A percentile compares a stretch with the other conserved stretches of the same genome.
These are phyloP conservation scores for Francoa sonchifolia DNA, from an alignment of 441 rosid genomes.

Conservation along the genomic window DNA sequence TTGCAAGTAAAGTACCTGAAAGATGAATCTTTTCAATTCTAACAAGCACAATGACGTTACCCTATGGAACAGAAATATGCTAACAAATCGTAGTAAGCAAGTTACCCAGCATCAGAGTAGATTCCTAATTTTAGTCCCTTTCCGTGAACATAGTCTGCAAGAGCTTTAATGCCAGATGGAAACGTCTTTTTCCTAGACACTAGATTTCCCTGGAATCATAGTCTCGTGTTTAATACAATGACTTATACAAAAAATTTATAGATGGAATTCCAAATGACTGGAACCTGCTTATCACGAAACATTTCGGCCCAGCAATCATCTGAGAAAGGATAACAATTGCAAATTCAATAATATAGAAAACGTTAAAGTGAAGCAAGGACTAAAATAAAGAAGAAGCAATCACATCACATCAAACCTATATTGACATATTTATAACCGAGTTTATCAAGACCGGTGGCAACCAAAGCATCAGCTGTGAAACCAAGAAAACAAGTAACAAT, in stretches of 20 bases:
- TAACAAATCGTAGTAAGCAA: not conserved
- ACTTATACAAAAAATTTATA: not conserved
- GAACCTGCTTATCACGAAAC: conserved; percentile 46
- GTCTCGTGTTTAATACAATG: not conserved
- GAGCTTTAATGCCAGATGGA: conserved; percentile 55
- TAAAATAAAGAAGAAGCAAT: not conserved
- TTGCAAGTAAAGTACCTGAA: conserved; percentile 54
- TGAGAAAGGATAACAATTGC: conserved; percentile 15
- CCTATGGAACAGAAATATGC: not conserved
- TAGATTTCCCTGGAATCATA: conserved; percentile 37
- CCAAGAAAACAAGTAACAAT: conserved; percentile 1
- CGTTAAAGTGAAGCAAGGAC: not conserved
- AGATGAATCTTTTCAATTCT: conserved; percentile 2
- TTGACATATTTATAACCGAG: conserved; percentile 75
- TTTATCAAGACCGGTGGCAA: conserved; percentile 63
- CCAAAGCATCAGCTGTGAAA: conserved; percentile 67
- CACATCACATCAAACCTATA: conserved; percentile 42
- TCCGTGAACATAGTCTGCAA: conserved; percentile 58
- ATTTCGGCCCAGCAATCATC: conserved; percentile 99
- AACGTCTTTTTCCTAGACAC: conserved; percentile 42
- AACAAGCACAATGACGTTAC: not conserved
- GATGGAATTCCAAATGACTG: not conserved
- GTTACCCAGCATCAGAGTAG: conserved; percentile 61
- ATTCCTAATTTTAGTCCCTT: conserved; percentile 73
- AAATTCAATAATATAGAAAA: conserved; percentile 7